Evolutionary conservation across 345 rosid genomes (phyloP).

Genomic region (Heritiera littoralis): DNA sequence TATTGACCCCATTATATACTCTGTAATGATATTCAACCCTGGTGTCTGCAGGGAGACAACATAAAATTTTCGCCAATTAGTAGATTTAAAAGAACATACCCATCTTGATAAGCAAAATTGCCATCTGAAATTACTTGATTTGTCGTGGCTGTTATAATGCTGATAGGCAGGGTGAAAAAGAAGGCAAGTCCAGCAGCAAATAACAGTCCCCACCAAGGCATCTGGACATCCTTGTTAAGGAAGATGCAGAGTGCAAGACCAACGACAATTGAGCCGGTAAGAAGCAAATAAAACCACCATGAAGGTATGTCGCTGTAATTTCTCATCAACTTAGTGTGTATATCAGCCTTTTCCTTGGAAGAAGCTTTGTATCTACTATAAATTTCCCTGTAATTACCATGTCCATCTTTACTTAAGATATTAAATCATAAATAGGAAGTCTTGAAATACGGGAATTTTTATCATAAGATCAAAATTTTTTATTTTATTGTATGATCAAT

Average conservation of each 20-base stretch:
- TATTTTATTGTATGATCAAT: too few species aligned
- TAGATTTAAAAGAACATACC: neutral
- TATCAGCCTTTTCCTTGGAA: slow-evolving; percentile 33
- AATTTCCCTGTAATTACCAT: slow-evolving; percentile 38
- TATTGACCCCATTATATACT: slow-evolving; percentile 38
- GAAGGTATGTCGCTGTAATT: slow-evolving; percentile 43
- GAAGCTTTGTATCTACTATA: slow-evolving; percentile 36
- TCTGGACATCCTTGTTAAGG: slow-evolving; percentile 41
- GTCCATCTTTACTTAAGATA: neutral
- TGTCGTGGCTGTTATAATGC: slow-evolving; percentile 51
- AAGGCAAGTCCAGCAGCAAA: slow-evolving; percentile 47
- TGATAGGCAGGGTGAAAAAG: slow-evolving; percentile 47
- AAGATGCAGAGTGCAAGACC: slow-evolving; percentile 39
- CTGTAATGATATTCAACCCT: slow-evolving; percentile 41
- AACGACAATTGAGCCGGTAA: slow-evolving; percentile 25
- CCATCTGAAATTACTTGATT: slow-evolving; percentile 39
- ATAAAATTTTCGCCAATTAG: too few species aligned
- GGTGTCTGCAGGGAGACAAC: slow-evolving; percentile 31
- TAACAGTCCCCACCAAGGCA: slow-evolving; percentile 56
- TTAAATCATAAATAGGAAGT: neutral
- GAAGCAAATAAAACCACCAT: slow-evolving; percentile 49
- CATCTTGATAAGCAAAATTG: neutral
- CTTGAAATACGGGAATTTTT: neutral
- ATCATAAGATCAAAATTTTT: too few species aligned
- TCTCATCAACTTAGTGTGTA: slow-evolving; percentile 47